Evolutionary conservation across 352 stramenopile species (phyloP).

Genomic region (Globisporangium viniferum): DNA sequence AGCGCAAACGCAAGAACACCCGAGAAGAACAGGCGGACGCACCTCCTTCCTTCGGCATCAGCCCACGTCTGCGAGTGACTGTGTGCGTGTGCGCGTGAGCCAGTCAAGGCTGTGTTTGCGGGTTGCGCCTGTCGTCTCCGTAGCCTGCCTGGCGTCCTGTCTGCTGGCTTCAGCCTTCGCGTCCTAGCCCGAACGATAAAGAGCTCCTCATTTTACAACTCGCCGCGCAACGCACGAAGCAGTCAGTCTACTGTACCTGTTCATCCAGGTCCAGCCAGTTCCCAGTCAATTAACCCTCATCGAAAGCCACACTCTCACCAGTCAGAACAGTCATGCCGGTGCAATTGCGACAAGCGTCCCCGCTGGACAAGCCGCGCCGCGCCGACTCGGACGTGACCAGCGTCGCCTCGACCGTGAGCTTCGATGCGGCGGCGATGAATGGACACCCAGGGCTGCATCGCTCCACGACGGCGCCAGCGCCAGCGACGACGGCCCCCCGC

Average conservation of each 20-base stretch:
- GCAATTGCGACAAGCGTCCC: slow-evolving; percentile 5
- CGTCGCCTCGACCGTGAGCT: slow-evolving; percentile 1
- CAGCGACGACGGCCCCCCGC: not conserved
- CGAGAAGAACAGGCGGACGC: too few relatives aligned
- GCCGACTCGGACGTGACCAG: not conserved
- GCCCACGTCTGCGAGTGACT: too few relatives aligned
- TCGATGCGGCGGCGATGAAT: not conserved
- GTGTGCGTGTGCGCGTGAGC: too few relatives aligned
- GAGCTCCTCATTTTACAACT: slow-evolving; percentile 3
- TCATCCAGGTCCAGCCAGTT: not conserved
- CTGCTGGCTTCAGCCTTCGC: too few relatives aligned
- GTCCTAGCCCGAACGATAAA: too few relatives aligned
- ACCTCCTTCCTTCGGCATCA: too few relatives aligned
- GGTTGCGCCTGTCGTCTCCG: too few relatives aligned
- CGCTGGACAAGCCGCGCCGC: not conserved
- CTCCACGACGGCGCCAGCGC: not conserved
- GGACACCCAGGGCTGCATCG: not conserved
- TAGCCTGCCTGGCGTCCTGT: too few relatives aligned
- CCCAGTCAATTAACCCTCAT: not conserved
- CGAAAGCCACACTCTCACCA: not conserved
- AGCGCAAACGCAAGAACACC: too few relatives aligned
- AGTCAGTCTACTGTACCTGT: not conserved
- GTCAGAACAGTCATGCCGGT: not conserved
- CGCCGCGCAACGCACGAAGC: not conserved
- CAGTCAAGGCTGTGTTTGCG: too few relatives aligned